A percentile compares a stretch with the other conserved stretches of the same genome.
These are phyloP conservation scores for Kodamaea fungicola DNA, from an alignment of 1,139 yeast species.

Conservation along the genomic window DNA sequence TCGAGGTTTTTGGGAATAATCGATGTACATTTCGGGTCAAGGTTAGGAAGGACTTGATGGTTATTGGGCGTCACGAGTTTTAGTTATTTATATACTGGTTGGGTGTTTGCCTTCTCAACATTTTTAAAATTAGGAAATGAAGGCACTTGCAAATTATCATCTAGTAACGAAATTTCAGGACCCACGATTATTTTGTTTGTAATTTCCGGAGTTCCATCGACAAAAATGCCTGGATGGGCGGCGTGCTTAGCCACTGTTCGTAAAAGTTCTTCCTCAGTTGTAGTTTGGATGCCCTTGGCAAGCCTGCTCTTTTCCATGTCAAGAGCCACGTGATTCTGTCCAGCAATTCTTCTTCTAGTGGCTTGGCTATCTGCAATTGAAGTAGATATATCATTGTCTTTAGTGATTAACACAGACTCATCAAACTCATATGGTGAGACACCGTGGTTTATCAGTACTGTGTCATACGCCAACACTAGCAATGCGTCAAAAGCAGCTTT, in stretches of 20 bases:
- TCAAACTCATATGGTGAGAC: constrained; percentile 8
- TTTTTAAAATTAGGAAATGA: constrained; percentile 56
- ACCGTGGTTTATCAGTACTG: constrained; percentile 23
- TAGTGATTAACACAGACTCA: constrained; percentile 18
- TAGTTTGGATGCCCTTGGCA: constrained; percentile 6
- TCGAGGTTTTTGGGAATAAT: constrained; percentile 81
- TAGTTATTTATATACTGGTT: not conserved
- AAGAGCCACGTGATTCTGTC: constrained; percentile 18
- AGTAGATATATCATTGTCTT: constrained; percentile 24
- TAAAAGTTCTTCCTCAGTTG: constrained; percentile 26
- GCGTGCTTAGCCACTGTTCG: constrained; percentile 40
- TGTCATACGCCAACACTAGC: constrained; percentile 16
- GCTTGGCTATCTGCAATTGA: constrained; percentile 25
- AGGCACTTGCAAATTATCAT: constrained; percentile 23
- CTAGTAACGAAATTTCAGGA: constrained; percentile 22
- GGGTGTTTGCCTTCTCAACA: constrained; percentile 49
- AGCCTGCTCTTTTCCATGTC: constrained; percentile 11
- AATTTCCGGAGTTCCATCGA: constrained; percentile 53
- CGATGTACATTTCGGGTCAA: constrained; percentile 58
- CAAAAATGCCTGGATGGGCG: constrained; percentile 58
- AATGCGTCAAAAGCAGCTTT: constrained; percentile 41
- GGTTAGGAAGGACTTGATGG: constrained; percentile 50
- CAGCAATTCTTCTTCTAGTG: constrained; percentile 22
- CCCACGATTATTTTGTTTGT: constrained; percentile 42
- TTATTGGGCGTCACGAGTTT: constrained; percentile 68